Evolutionary conservation across 495 filamentous ascomycete genomes (phyloP).

Genomic region (Xylaria grammica): DNA sequence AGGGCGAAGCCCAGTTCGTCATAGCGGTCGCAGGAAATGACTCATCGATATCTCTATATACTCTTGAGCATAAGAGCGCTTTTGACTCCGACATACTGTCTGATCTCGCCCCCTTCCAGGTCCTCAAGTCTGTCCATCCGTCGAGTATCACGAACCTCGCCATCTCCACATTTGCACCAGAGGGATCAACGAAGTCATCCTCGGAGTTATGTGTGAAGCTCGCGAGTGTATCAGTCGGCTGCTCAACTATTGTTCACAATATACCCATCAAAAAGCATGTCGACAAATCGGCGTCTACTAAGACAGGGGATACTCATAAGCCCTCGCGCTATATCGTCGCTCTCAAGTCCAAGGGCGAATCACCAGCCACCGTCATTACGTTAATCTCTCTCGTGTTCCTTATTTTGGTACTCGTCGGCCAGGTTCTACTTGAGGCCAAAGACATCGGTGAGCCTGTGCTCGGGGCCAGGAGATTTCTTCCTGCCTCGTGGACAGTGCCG

Average conservation of each 20-base stretch:
- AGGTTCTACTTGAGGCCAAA: slow-evolving; percentile 70
- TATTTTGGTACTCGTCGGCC: slow-evolving; percentile 65
- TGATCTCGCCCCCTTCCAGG: slow-evolving; percentile 65
- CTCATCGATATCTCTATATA: slow-evolving; percentile 77
- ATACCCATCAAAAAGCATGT: slow-evolving; percentile 65
- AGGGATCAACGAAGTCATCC: slow-evolving; percentile 46
- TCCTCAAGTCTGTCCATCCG: slow-evolving; percentile 75
- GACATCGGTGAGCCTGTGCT: slow-evolving; percentile 64
- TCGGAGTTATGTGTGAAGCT: slow-evolving; percentile 70
- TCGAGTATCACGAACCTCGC: slow-evolving; percentile 83
- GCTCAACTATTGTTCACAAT: slow-evolving; percentile 84
- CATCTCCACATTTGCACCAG: slow-evolving; percentile 72
- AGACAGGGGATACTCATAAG: slow-evolving; percentile 49
- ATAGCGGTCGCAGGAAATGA: slow-evolving; percentile 86
- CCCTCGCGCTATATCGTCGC: slow-evolving; percentile 70
- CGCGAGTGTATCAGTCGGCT: slow-evolving; percentile 83
- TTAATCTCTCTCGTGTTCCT: slow-evolving; percentile 58
- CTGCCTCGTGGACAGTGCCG: slow-evolving; percentile 33
- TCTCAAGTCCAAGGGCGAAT: slow-evolving; percentile 57
- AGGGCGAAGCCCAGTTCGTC: slow-evolving; percentile 71
- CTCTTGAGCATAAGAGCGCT: slow-evolving; percentile 63
- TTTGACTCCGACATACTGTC: slow-evolving; percentile 55
- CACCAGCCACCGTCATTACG: slow-evolving; percentile 52
- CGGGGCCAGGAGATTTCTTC: slow-evolving; percentile 39
- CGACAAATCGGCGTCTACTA: slow-evolving; percentile 51